Evolutionary conservation across 78 protist species (phyloP).

Genomic region (Paulinella micropora): DNA sequence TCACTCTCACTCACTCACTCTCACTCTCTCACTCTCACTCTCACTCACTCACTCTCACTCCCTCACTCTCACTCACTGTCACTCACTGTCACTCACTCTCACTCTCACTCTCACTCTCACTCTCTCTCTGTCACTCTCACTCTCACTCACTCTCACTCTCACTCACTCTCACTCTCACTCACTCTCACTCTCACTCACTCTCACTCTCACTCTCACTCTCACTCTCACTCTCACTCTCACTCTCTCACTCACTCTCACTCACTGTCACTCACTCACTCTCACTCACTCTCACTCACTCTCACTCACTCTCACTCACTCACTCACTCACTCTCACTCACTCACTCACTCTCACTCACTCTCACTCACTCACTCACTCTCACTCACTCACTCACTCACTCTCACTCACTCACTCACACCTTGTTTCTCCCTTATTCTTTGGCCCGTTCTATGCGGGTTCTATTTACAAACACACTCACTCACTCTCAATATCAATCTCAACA

Average conservation of each 20-base stretch:
- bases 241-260: background rate
- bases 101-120: background rate
- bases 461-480: background rate
- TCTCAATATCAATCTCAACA: background rate
- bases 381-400: background rate
- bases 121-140: background rate
- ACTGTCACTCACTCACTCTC: slow-evolving; percentile 1
- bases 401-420: background rate
- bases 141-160: background rate
- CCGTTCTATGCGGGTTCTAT: background rate
- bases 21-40: background rate
- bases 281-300: background rate
- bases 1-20: background rate
- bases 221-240: slow-evolving; percentile 11
- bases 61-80: slow-evolving; percentile 4
- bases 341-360: background rate
- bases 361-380: background rate
- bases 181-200: background rate
- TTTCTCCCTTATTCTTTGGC: background rate
- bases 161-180: slow-evolving; percentile 4
- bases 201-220: background rate
- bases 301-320: background rate
- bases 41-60: background rate
- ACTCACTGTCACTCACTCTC: slow-evolving; percentile 3
- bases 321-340: background rate